phyloP scores from a whole-genome alignment of 2,329 filamentous ascomycete species.

The Claviceps capensis region DNA sequence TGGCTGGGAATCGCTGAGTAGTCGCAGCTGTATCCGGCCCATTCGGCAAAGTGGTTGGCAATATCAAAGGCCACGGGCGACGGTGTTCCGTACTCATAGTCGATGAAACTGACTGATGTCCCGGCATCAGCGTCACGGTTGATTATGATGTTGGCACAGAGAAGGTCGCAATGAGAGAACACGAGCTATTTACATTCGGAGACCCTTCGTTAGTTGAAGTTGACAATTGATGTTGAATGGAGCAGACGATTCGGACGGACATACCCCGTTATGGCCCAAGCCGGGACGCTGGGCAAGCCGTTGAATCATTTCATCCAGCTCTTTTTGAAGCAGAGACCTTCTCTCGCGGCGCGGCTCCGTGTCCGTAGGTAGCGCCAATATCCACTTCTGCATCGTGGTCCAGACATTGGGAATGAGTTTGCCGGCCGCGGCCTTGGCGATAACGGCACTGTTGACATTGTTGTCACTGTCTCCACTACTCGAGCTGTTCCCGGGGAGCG shows the following conservation, averaged over 20 bases:
- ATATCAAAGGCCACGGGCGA: constrained; percentile 93
- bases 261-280: constrained; percentile 60
- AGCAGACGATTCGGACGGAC: constrained; percentile 14
- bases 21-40: constrained; percentile 95
- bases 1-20: constrained; percentile 69
- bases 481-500: constrained; percentile 19
- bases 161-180: constrained; percentile 88
- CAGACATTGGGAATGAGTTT: constrained; percentile 77
- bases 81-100: constrained; percentile 95
- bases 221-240: neutral
- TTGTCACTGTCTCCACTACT: constrained; percentile 21
- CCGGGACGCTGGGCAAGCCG: constrained; percentile 66
- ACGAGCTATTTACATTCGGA: constrained; percentile 44
- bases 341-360: constrained; percentile 57
- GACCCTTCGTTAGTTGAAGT: constrained; percentile 5
- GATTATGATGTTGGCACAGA: constrained; percentile 94
- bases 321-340: constrained; percentile 55
- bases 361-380: constrained; percentile 63
- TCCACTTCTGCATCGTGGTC: constrained; percentile 95
- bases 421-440: constrained; percentile 43
- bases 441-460: constrained; percentile 18
- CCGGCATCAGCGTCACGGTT: constrained; percentile 28
- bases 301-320: constrained; percentile 55
- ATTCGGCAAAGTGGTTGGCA: constrained; percentile 96
- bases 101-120: constrained; percentile 60